Conservation (phyloP, 768 basidiomycete genomes). For the Tylopilus felleus region DNA sequence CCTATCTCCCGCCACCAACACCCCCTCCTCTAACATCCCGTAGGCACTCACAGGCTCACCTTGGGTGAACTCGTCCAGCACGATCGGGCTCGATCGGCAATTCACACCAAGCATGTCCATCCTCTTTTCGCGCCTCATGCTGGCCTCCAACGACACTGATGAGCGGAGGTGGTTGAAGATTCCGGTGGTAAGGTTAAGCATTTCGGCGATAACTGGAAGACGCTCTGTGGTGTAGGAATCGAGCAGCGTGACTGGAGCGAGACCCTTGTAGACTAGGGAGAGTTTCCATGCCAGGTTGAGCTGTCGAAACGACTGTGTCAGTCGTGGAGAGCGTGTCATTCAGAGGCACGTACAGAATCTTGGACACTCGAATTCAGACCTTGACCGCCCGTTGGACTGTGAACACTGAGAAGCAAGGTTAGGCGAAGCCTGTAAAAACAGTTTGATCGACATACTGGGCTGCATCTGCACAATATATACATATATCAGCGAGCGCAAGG, state of each 20-base stretch:
- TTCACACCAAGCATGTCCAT: constrained; percentile 34
- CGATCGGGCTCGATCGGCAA: constrained; percentile 34
- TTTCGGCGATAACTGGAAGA: constrained; percentile 43
- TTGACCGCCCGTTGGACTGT: constrained; percentile 26
- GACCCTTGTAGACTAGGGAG: constrained; percentile 26
- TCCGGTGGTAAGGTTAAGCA: constrained; percentile 40
- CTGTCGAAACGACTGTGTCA: constrained; percentile 14
- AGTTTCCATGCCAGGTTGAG: constrained; percentile 47
- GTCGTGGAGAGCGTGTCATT: neutral
- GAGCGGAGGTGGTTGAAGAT: constrained; percentile 9
- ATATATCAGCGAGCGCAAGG: neutral
- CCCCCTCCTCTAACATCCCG: constrained; percentile 19
- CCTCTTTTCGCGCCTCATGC: constrained; percentile 1
- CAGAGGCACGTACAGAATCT: constrained; percentile 31
- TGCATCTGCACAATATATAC: constrained; percentile 35
- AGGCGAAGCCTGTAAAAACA: neutral
- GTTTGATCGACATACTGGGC: constrained; percentile 35
- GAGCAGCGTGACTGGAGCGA: constrained; percentile 36
- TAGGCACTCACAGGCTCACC: constrained; percentile 14
- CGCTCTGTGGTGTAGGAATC: constrained; percentile 38
- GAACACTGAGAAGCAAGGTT: constrained; percentile 12
- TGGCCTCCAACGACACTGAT: neutral
- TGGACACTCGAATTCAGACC: constrained; percentile 36
- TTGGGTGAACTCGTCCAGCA: constrained; percentile 34
- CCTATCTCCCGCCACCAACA: constrained; percentile 41